Percentiles rank a stretch among this genome's conserved stretches.
Conservation (phyloP, 1,139 yeast species). For the Candida sp. region DNA sequence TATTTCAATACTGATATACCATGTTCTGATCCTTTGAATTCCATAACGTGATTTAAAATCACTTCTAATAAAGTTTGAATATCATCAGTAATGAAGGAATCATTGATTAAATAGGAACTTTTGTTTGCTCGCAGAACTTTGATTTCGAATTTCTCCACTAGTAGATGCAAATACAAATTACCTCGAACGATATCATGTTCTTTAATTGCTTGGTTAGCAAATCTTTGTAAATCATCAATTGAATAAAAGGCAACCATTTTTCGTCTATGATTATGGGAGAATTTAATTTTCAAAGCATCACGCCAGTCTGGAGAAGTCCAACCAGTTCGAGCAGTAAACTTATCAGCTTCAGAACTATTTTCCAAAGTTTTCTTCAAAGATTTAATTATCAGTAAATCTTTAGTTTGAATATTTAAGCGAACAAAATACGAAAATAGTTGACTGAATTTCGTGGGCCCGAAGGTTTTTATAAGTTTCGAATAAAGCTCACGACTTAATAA, state of each 20-base stretch:
- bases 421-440: constrained; percentile 32
- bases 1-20: constrained; percentile 32
- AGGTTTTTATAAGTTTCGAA: constrained; percentile 15
- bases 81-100: constrained; percentile 17
- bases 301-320: constrained; percentile 36
- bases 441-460: constrained; percentile 17
- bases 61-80: constrained; percentile 25
- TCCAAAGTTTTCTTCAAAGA: constrained; percentile 20
- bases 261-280: constrained; percentile 14
- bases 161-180: constrained; percentile 29
- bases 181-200: constrained; percentile 28
- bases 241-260: constrained; percentile 31
- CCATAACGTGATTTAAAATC: constrained; percentile 32
- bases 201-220: constrained; percentile 21
- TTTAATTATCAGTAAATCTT: constrained; percentile 11
- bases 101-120: constrained; percentile 8
- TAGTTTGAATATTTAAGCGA: constrained; percentile 30
- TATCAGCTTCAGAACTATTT: constrained; percentile 28
- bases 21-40: constrained; percentile 32
- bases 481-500: constrained; percentile 16
- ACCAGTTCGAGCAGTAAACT: constrained; percentile 37
- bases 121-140: constrained; percentile 12
- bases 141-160: constrained; percentile 35
- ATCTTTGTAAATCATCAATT: constrained; percentile 22
- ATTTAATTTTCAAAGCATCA: constrained; percentile 18